A percentile compares a stretch with the other conserved stretches of the same genome.
These are phyloP conservation scores for Bruguiera hainesii DNA, from an alignment of 441 rosid genomes.

Conservation along the genomic window DNA sequence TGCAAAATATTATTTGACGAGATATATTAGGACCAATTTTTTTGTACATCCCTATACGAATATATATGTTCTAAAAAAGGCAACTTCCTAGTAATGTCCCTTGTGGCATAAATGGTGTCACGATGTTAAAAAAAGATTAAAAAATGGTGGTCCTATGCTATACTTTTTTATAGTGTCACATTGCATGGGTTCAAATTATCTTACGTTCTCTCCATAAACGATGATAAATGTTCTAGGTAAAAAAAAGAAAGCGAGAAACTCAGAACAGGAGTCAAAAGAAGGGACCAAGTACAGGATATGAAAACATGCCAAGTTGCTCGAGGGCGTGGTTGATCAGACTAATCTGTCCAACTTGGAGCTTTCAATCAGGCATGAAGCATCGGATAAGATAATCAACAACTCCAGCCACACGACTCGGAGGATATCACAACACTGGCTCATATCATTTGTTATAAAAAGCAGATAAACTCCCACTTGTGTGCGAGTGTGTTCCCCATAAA, in stretches of 20 bases:
- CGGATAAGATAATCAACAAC: conserved; percentile 27
- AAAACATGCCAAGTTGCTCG: neutral
- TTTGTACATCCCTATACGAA: too few species aligned
- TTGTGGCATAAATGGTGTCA: neutral
- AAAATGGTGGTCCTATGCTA: neutral
- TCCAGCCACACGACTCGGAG: conserved; percentile 12
- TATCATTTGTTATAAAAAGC: conserved; percentile 7
- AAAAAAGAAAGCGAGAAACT: neutral
- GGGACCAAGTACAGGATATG: conserved; percentile 6
- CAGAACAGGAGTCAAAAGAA: neutral
- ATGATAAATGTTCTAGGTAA: neutral
- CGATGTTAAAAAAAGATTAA: too few species aligned
- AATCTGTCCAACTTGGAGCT: conserved; percentile 15
- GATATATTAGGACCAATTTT: neutral
- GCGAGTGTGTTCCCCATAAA: neutral
- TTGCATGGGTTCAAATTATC: neutral
- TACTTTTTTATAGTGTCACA: neutral
- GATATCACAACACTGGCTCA: conserved; percentile 4
- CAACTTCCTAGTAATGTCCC: neutral
- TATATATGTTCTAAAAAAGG: neutral
- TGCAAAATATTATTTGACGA: neutral
- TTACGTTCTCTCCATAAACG: neutral
- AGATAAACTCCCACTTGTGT: neutral
- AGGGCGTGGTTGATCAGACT: conserved; percentile 5
- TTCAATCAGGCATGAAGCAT: conserved; percentile 12